phyloP scores from a whole-genome alignment of 2,329 filamentous ascomycete species.

The Talaromyces sp. region DNA sequence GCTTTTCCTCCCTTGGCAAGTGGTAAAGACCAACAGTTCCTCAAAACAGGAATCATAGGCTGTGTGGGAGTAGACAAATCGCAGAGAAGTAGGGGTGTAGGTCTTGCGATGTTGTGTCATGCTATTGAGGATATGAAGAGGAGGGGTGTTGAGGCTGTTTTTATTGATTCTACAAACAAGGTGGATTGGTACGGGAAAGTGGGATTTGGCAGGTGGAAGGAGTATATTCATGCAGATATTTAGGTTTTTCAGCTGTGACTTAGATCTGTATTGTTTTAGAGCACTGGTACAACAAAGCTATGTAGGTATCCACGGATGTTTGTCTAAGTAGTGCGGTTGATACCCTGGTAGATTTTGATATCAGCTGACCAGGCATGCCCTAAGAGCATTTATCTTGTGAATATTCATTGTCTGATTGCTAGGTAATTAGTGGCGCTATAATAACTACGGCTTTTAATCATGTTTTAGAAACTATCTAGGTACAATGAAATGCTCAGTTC shows the following conservation, averaged over 20 bases:
- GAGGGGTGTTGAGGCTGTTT: constrained; percentile 39
- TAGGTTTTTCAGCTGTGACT: neutral
- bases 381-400: neutral
- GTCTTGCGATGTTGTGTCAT: constrained; percentile 40
- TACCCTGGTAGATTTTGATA: neutral
- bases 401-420: too few species aligned
- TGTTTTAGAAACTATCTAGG: too few species aligned
- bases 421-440: too few species aligned
- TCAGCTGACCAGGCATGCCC: neutral
- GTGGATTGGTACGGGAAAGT: constrained; percentile 44
- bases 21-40: constrained; percentile 21
- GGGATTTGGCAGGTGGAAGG: constrained; percentile 37
- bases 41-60: constrained; percentile 39
- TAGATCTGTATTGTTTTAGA: too few species aligned
- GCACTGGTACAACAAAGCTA: too few species aligned
- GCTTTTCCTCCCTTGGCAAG: constrained; percentile 39
- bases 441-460: too few species aligned
- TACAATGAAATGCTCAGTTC: too few species aligned
- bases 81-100: constrained; percentile 37
- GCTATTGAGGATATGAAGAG: constrained; percentile 42
- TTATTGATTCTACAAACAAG: constrained; percentile 42
- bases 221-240: constrained; percentile 34
- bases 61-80: constrained; percentile 41
- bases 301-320: too few species aligned
- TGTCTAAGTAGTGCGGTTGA: too few species aligned